Evolutionary conservation across 1,284 basidiomycete genomes (phyloP), one percentile per base, ranked within the genome.

Genomic region (Malassezia nana): DNA sequence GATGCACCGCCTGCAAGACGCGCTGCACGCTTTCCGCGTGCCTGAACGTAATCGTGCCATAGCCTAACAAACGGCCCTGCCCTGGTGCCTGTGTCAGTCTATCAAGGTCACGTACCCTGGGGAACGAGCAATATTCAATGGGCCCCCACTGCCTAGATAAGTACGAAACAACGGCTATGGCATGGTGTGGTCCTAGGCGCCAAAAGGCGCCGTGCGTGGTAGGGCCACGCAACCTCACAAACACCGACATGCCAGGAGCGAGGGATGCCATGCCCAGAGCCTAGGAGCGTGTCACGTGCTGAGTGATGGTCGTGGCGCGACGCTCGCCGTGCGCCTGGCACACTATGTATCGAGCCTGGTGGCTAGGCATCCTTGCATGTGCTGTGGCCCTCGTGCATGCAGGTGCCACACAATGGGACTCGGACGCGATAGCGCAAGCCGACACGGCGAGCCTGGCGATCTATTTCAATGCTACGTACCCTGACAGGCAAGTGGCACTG

Each of bases 221-320:
- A 6, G 54, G 48, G 5, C 40, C 54, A 15, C 48, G 54, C 24
- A 56, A 25, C 2, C 45, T 49, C 29, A 51, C 54, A 43, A 56
- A 56, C 22, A 56, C 43, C 35, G 35, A 49, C 38, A 30, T 49
- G 7, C 12, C 40, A 24, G n/a, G 40, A 8, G 13, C 6, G 2
- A 13, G 12, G 24, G 22, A 26, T 9, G 40, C 8, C 40, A 8
- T 26, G 40, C 40, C 25, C 40, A 16, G 24, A 20, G 38, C 38
- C 20, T 8, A 5, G 6, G n/a, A n/a, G 6, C 13, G 18, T 41
- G 40, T 24, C 40, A 25, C 40, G 40, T 28, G 40, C 24, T 15
- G 33, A 15, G 26, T 18, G 40, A 24, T 16, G 40, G 24, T 6
- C 40, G 40, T 24, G 25, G 22, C 40, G 24, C 12, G 13, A 7